Conservation (phyloP, 1,284 basidiomycete species). For the Apiotrichum brassicae region DNA sequence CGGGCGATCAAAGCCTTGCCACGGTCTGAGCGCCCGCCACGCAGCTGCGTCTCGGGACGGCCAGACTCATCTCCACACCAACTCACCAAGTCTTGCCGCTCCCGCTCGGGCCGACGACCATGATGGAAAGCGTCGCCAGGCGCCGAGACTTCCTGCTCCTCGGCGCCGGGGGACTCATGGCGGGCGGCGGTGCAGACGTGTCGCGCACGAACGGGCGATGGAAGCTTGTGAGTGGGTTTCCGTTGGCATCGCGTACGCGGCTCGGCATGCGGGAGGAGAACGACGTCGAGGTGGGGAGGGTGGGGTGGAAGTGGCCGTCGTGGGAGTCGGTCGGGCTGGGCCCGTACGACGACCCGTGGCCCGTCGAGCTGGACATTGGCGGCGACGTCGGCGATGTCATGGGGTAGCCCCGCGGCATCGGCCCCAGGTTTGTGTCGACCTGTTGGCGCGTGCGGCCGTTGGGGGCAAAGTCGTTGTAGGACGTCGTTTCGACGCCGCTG, state of each 20-base stretch:
- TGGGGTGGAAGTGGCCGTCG: not conserved
- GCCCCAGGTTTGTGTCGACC: too few relatives aligned
- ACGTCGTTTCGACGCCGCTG: not conserved
- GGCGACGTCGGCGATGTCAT: not conserved
- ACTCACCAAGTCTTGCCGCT: conserved; percentile 39
- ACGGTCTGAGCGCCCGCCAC: too few relatives aligned
- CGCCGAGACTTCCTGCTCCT: conserved; percentile 16
- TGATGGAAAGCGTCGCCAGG: conserved; percentile 28
- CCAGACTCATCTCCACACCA: too few relatives aligned
- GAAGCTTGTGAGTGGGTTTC: conserved; percentile 19
- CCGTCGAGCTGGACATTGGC: not conserved
- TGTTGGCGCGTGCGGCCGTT: too few relatives aligned
- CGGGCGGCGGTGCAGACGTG: conserved; percentile 1
- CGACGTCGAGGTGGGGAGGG: too few relatives aligned
- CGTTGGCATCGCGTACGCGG: conserved; percentile 5
- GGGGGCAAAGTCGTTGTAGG: not conserved
- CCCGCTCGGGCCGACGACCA: conserved; percentile 35
- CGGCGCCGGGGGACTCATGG: not conserved
- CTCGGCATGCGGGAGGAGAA: conserved; percentile 9
- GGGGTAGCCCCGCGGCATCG: too few relatives aligned
- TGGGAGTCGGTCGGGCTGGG: not conserved
- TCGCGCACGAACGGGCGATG: conserved; percentile 32
- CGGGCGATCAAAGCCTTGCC: too few relatives aligned
- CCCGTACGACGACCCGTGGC: not conserved
- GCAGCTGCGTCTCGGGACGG: too few relatives aligned